Base-by-base conservation (phyloP, 129 eudicot genomes). In the Lactuca saligna region DNA sequence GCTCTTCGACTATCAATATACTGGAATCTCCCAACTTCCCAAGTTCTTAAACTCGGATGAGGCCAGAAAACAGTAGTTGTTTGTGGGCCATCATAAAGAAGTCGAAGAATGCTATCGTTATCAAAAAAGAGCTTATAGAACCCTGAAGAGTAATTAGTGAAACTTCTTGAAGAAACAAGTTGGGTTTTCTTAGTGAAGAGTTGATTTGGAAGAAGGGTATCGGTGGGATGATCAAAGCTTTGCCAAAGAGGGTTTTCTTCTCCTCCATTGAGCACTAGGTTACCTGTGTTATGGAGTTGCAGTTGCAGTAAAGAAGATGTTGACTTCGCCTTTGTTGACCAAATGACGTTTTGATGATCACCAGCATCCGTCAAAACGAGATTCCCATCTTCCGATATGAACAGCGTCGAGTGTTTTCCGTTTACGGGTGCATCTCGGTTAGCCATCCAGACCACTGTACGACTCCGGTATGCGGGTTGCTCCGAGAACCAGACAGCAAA, bases 141-240 rank as follows among this genome's bases (percentile, higher is more conserved):
- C 13, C 89, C 89, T 3, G 89, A 77, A 4, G 79, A 70, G 54
- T 32, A 49, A 54, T 74, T 78, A 0, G 20, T 54, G 16, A 8
- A 15, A 64, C 81, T 81, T 74, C 78, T 54, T 2, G 77, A 57
- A 2, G 89, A 80, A 20, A 80, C 46, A 25, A 84, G 78, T 2
- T 7, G 34, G 0, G 78, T 49, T 33, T 32, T 17, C 31, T 61
- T 51, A 9, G 89, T 84, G 3, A 84, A 51, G 15, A 4, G 56
- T 61, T 84, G 85, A 6, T 37, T 53, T 4, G 89, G 89, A 67
- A 84, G 84, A 77, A 84, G 86, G 11, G 89, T 84, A 32, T 81
- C 68, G 0, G 86, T 84, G 0, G 89, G 89, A 6, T 55, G 54
- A 68, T 78, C 77, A 31, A 81, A 84, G 63, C 89, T 84, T 68